A percentile compares a stretch with the other conserved stretches of the same genome.
Evolutionary conservation across 2,329 filamentous ascomycete genomes (phyloP).

Genomic region (Talaromyces atroroseus): DNA sequence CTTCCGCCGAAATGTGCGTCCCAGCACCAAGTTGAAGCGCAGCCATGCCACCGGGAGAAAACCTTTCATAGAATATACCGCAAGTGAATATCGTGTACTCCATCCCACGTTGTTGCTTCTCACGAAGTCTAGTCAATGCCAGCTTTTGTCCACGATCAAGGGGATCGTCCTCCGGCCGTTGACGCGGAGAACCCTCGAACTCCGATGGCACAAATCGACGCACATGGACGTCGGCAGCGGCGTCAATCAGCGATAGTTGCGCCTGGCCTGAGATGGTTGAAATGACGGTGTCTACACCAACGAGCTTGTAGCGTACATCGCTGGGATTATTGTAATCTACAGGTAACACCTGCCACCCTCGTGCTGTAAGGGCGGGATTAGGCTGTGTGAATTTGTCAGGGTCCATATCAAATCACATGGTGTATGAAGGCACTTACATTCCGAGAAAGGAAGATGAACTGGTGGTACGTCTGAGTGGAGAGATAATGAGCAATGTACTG

Average conservation of each 20-base stretch:
- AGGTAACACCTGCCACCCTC: constrained; percentile 58
- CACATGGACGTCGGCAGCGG: constrained; percentile 60
- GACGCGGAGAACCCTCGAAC: constrained; percentile 61
- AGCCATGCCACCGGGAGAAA: constrained; percentile 61
- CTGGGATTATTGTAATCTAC: constrained; percentile 61
- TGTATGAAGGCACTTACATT: constrained; percentile 28
- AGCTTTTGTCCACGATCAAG: constrained; percentile 56
- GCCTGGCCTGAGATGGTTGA: constrained; percentile 64
- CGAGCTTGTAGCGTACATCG: constrained; percentile 60
- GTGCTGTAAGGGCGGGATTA: constrained; percentile 31
- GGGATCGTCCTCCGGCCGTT: constrained; percentile 52
- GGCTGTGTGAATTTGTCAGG: constrained; percentile 22
- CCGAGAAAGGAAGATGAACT: constrained; percentile 66
- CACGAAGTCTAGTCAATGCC: constrained; percentile 53
- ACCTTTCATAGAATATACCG: constrained; percentile 70
- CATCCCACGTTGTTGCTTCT: constrained; percentile 51
- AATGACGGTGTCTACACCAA: constrained; percentile 67
- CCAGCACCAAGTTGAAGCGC: constrained; percentile 54
- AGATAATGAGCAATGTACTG: constrained; percentile 56
- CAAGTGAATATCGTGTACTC: constrained; percentile 67
- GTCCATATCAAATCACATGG: not conserved
- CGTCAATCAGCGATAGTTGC: constrained; percentile 67
- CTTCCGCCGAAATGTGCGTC: constrained; percentile 52
- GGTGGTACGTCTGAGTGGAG: constrained; percentile 55
- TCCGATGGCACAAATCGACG: constrained; percentile 68